Percentiles rank a stretch among this genome's conserved stretches.
Evolutionary conservation across 2,329 filamentous ascomycete genomes (phyloP).

Genomic region (Didymella arachidicola): DNA sequence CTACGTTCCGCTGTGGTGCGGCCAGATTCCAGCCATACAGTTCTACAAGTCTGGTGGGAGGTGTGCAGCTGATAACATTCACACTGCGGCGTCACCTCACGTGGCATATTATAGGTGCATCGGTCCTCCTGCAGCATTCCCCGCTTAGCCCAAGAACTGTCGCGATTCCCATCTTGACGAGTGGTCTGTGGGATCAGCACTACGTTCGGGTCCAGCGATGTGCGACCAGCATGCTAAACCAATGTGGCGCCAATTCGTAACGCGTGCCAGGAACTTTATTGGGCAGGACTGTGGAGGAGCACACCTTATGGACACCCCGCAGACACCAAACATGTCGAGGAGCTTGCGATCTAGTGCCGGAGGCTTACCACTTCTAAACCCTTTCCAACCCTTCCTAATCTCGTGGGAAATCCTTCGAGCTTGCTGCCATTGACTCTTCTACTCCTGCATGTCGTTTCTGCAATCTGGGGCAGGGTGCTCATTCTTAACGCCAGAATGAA

Average conservation of each 20-base stretch:
- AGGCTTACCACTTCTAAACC: constrained; percentile 8
- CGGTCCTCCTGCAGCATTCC: constrained; percentile 7
- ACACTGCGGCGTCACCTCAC: constrained; percentile 14
- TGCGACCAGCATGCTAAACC: constrained; percentile 19
- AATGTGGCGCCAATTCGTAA: constrained; percentile 19
- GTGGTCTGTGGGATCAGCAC: constrained; percentile 11
- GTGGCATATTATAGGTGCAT: constrained; percentile 5
- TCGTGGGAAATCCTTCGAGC: constrained; percentile 4
- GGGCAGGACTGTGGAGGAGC: constrained; percentile 5
- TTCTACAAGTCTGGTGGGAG: constrained; percentile 1
- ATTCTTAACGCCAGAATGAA: constrained; percentile 34
- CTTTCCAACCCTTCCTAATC: neutral
- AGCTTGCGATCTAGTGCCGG: constrained; percentile 20
- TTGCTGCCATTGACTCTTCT: constrained; percentile 9
- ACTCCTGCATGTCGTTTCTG: constrained; percentile 19
- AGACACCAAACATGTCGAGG: constrained; percentile 14
- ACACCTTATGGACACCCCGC: constrained; percentile 13
- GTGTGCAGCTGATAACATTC: constrained; percentile 4
- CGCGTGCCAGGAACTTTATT: constrained; percentile 12
- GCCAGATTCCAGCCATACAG: neutral
- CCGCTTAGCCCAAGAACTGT: neutral
- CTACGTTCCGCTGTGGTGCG: neutral
- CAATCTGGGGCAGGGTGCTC: constrained; percentile 6
- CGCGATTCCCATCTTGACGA: neutral
- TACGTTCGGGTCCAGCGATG: constrained; percentile 9